A percentile compares a stretch with the other conserved stretches of the same genome.
Evolutionary conservation across 1,284 basidiomycete species (phyloP).

Genomic region (Irpex rosettiformis): DNA sequence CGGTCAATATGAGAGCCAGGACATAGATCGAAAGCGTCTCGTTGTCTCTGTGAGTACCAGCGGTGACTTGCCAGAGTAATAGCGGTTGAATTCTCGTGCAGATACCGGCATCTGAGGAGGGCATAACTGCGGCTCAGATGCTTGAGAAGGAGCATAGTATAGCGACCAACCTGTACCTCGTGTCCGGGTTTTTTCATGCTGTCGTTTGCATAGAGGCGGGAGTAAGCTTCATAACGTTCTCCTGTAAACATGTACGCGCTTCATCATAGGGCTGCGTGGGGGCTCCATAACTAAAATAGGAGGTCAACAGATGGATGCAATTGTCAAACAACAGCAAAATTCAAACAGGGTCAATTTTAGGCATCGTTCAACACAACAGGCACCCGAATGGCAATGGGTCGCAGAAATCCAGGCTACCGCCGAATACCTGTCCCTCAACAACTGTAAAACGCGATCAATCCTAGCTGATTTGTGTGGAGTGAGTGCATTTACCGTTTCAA

Average conservation of each 20-base stretch:
- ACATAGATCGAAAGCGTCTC: slow-evolving; percentile 31
- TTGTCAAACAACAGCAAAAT: background rate
- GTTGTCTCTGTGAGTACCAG: slow-evolving; percentile 45
- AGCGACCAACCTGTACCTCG: slow-evolving; percentile 46
- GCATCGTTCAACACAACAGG: background rate
- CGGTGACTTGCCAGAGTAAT: background rate
- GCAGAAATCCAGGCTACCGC: slow-evolving; percentile 46
- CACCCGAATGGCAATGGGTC: slow-evolving; percentile 33
- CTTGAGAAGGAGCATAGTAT: slow-evolving; percentile 39
- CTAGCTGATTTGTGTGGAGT: slow-evolving; percentile 31
- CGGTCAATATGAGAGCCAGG: slow-evolving; percentile 37
- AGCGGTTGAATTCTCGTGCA: slow-evolving; percentile 21
- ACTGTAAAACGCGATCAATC: slow-evolving; percentile 39
- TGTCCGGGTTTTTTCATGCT: slow-evolving; percentile 50
- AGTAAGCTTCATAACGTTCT: slow-evolving; percentile 44
- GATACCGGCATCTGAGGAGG: slow-evolving; percentile 57
- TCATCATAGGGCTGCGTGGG: background rate
- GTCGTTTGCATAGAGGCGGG: slow-evolving; percentile 49
- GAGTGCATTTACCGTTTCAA: slow-evolving; percentile 8
- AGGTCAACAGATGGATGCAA: background rate
- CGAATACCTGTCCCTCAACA: slow-evolving; percentile 41
- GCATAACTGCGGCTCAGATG: slow-evolving; percentile 43
- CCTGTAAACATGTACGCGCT: slow-evolving; percentile 42
- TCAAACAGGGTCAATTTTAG: background rate
- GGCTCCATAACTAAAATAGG: background rate